phyloP scores from a whole-genome alignment of 331 rosid genomes.

The Cydonia oblonga region DNA sequence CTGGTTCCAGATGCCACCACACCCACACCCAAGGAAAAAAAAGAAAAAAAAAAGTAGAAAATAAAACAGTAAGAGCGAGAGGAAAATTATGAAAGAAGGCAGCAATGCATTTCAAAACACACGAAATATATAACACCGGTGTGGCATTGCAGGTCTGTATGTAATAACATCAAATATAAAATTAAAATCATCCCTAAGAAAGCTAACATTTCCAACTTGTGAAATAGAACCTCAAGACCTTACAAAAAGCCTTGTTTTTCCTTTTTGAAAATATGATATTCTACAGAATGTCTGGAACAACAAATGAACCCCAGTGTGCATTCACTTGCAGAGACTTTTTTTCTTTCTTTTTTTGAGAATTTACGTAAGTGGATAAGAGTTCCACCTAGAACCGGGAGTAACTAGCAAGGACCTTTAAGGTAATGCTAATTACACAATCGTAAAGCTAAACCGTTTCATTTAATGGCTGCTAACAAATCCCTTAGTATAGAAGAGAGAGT shows the following conservation, averaged over 20 bases:
- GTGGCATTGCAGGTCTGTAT: neutral
- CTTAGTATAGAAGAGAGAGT: no score
- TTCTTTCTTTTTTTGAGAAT: no score
- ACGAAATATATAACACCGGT: neutral
- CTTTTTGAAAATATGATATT: neutral
- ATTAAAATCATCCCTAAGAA: neutral
- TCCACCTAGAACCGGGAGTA: no score
- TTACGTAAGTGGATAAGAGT: no score
- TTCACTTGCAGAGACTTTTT: neutral
- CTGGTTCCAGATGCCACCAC: constrained; percentile 36
- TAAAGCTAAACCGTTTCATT: no score
- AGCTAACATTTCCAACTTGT: neutral
- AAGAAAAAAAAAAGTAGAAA: neutral
- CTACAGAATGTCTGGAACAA: neutral
- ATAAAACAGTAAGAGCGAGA: neutral
- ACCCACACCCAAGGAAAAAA: neutral
- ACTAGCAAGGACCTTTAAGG: no score
- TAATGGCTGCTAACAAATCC: no score
- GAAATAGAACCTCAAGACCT: neutral
- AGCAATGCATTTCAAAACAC: neutral
- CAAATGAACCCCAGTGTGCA: neutral
- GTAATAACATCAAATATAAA: neutral
- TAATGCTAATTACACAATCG: no score
- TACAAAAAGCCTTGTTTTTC: neutral
- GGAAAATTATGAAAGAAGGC: neutral